A percentile compares a stretch with the other conserved stretches of the same genome.
phyloP scores from a whole-genome alignment of 2,329 filamentous ascomycete genomes.

The Cadophora malorum region DNA sequence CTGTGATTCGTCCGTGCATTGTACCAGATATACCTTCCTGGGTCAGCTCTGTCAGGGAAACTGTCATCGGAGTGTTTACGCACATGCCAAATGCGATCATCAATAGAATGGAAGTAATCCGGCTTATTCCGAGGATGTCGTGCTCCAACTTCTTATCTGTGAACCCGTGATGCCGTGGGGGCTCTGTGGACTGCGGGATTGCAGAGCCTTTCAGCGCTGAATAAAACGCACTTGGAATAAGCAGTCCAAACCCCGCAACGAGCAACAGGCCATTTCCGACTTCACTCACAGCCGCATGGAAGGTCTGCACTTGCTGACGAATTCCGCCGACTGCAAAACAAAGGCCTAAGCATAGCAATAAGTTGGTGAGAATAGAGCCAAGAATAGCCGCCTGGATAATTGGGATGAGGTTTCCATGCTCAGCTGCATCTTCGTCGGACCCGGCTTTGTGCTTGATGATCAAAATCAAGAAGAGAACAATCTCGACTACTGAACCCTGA shows the following conservation, averaged over 20 bases:
- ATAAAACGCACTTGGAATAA: slow-evolving; percentile 69
- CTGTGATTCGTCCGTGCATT: slow-evolving; percentile 66
- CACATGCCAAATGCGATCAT: slow-evolving; percentile 18
- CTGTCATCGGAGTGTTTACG: background rate
- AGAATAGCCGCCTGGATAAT: slow-evolving; percentile 85
- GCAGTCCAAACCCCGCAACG: slow-evolving; percentile 64
- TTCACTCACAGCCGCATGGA: slow-evolving; percentile 78
- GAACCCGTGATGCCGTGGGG: slow-evolving; percentile 11
- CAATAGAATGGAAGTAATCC: slow-evolving; percentile 19
- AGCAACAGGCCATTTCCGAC: slow-evolving; percentile 71
- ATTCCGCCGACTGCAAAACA: slow-evolving; percentile 85
- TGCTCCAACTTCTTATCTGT: slow-evolving; percentile 22
- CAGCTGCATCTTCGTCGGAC: slow-evolving; percentile 13
- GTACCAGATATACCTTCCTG: slow-evolving; percentile 19
- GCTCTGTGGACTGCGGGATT: background rate
- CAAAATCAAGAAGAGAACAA: slow-evolving; percentile 81
- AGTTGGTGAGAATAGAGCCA: slow-evolving; percentile 81
- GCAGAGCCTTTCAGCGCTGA: slow-evolving; percentile 19
- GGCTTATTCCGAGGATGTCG: slow-evolving; percentile 21
- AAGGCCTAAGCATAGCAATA: slow-evolving; percentile 78
- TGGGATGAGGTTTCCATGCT: slow-evolving; percentile 53
- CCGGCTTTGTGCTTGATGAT: slow-evolving; percentile 50
- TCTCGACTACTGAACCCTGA: slow-evolving; percentile 74
- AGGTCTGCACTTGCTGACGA: slow-evolving; percentile 69
- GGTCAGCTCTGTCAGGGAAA: background rate